These are phyloP conservation scores for Neofusicoccum laricinum DNA, from an alignment of 2,329 filamentous ascomycete genomes.

Conservation along the genomic window DNA sequence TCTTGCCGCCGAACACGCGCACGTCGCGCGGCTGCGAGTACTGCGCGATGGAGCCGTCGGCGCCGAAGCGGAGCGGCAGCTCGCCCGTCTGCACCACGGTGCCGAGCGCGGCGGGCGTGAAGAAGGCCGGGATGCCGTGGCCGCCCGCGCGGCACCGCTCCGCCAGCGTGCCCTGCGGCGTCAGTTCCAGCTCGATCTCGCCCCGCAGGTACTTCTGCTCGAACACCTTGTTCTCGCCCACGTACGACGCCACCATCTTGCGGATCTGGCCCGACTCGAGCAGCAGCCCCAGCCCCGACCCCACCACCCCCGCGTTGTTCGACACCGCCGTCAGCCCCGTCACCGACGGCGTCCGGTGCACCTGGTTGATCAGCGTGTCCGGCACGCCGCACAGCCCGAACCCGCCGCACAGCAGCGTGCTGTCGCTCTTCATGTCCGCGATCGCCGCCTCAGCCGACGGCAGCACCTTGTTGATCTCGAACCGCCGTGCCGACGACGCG, in stretches of 20 bases:
- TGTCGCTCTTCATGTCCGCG: conserved; percentile 37
- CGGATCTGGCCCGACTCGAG: conserved; percentile 67
- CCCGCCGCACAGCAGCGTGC: conserved; percentile 36
- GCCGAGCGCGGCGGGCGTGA: conserved; percentile 67
- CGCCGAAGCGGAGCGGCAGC: conserved; percentile 62
- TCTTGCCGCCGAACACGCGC: conserved; percentile 68
- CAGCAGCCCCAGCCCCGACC: conserved; percentile 66
- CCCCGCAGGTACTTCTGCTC: conserved; percentile 73
- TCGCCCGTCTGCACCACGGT: conserved; percentile 67
- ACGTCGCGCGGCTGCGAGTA: conserved; percentile 66
- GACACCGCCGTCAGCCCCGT: conserved; percentile 69
- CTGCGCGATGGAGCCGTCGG: conserved; percentile 60
- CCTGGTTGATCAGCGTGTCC: conserved; percentile 38
- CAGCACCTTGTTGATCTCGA: conserved; percentile 39
- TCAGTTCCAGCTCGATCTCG: conserved; percentile 72
- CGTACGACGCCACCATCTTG: conserved; percentile 70
- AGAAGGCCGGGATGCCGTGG: conserved; percentile 77
- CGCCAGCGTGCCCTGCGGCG: conserved; percentile 71
- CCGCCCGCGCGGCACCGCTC: conserved; percentile 71
- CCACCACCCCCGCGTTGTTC: conserved; percentile 74
- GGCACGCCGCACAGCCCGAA: conserved; percentile 40
- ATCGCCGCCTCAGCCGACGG: conserved; percentile 38
- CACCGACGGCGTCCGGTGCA: conserved; percentile 37
- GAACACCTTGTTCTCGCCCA: conserved; percentile 74
- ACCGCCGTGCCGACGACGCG: conserved; percentile 29